phyloP scores from a whole-genome alignment of 1,139 yeast species.

The Taphrina wiesneri region DNA sequence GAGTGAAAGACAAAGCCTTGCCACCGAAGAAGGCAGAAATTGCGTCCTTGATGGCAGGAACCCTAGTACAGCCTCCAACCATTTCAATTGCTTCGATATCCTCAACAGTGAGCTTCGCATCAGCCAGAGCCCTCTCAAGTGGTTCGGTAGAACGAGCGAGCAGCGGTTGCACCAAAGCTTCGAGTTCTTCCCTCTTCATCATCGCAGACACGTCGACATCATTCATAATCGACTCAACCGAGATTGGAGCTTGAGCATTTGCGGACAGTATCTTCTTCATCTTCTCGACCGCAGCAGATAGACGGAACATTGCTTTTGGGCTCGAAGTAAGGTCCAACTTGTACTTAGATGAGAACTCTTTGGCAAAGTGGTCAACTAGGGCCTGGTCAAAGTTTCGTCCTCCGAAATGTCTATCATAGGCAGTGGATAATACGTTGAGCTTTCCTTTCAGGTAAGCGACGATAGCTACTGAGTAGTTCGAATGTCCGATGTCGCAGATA shows the following conservation, averaged over 20 bases:
- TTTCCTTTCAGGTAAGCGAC: conserved; percentile 96
- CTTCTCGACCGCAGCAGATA: conserved; percentile 85
- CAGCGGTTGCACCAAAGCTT: conserved; percentile 80
- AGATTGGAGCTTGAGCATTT: conserved; percentile 90
- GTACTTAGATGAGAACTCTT: conserved; percentile 84
- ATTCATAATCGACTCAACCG: conserved; percentile 93
- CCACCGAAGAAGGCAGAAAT: conserved; percentile 72
- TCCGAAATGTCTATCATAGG: conserved; percentile 95
- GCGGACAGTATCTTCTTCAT: conserved; percentile 96
- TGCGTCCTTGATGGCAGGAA: conserved; percentile 84
- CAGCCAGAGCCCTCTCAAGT: conserved; percentile 75
- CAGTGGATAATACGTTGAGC: conserved; percentile 86
- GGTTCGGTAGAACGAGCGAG: conserved; percentile 75
- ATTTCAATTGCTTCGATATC: conserved; percentile 90
- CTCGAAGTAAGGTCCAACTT: conserved; percentile 88
- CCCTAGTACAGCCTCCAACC: conserved; percentile 98
- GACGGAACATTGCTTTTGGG: conserved; percentile 94
- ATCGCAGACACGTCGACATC: conserved; percentile 94
- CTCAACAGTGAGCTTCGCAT: conserved; percentile 68
- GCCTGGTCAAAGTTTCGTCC: conserved; percentile 96
- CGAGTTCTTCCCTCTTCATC: conserved; percentile 87
- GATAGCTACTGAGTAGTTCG: conserved; percentile 86
- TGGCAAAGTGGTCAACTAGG: conserved; percentile 91
- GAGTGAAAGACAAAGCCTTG: conserved; percentile 85
- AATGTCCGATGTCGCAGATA: conserved; percentile 94